phyloP scores from a whole-genome alignment of 176 grass and related monocot species.

The Carex pumila region DNA sequence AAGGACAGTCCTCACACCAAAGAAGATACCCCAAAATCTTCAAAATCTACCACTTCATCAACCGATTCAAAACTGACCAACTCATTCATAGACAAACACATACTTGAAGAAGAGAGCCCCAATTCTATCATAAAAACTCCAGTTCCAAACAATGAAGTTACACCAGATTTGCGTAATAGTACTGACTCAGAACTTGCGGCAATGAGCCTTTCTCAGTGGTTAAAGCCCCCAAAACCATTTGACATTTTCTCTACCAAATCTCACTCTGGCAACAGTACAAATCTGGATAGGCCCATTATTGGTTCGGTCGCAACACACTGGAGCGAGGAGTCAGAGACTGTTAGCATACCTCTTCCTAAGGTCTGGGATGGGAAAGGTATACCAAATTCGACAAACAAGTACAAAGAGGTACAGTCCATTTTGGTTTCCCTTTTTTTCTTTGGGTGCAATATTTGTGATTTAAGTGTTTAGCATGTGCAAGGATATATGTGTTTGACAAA shows the following conservation, averaged over 20 bases:
- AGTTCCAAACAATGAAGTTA: not conserved
- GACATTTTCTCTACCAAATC: slow-evolving; percentile 31
- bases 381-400: slow-evolving; percentile 97
- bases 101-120: slow-evolving; percentile 11
- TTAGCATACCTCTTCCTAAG: slow-evolving; percentile 15
- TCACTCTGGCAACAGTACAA: slow-evolving; percentile 47
- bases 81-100: slow-evolving; percentile 21
- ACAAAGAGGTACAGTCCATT: slow-evolving; percentile 72
- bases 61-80: not conserved
- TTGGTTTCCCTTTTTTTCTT: slow-evolving; percentile 10
- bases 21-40: slow-evolving; percentile 11
- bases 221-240: slow-evolving; percentile 59
- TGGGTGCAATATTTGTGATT: not conserved
- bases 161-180: not conserved
- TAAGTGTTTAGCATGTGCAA: not conserved
- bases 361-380: slow-evolving; percentile 89
- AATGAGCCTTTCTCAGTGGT: slow-evolving; percentile 69
- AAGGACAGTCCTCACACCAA: slow-evolving; percentile 8
- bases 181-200: slow-evolving; percentile 32
- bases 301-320: slow-evolving; percentile 89
- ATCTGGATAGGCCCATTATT: slow-evolving; percentile 72
- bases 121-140: slow-evolving; percentile 3
- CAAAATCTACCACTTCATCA: not conserved
- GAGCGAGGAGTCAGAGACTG: slow-evolving; percentile 43
- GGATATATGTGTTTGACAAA: not conserved